Base-by-base conservation (phyloP, 2,329 filamentous ascomycete genomes). In the Sclerotinia nivalis region DNA sequence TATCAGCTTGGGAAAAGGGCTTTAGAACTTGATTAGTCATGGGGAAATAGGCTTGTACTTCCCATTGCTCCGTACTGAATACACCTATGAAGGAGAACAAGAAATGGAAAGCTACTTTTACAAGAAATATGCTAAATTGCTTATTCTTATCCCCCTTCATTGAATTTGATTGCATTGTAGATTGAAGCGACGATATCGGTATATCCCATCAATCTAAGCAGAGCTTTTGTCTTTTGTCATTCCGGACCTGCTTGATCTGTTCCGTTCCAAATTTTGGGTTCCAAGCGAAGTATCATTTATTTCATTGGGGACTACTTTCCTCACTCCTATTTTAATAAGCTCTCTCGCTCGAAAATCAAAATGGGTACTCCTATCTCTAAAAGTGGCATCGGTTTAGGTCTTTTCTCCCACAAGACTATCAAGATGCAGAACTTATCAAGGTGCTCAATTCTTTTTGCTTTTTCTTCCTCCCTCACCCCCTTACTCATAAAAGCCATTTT, bases 371-470 rank as follows among this genome's bases (percentile, higher is more conserved):
- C 40, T 43, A 43, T 43, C 55, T 25, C 37, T 37, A 47, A 68
- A 50, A 52, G 22, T 43, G 56, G 66, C 45, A 54, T 45, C n/a
- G 45, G n/a, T 34, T 13, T 54, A 60, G 45, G 37, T 34, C 52
- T 45, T 34, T 60, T 18, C 25, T 6, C n/a, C 20, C 2, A 13
- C 25, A 49, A 31, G 25, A 12, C 25, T n/a, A 47, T 61, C 20
- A 45, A 43, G n/a, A 40, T 66, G 34, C 50, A 66, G 34, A 43
- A 47, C 50, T 25, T 25, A 45, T 66, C 62, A 66, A 22, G 49
- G 34, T 31, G 18, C 13, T 64, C 4, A 28, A 40, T 12, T 68
- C 8, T 5, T 62, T 47, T 22, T 45, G 13, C 58, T 28, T 34
- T 52, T 28, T 15, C 28, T 34, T 43, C 31, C 20, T 68, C 43